Percentiles rank a stretch among this genome's conserved stretches.
phyloP scores from a whole-genome alignment of 257 asterid genomes.

The Solanum okadae region DNA sequence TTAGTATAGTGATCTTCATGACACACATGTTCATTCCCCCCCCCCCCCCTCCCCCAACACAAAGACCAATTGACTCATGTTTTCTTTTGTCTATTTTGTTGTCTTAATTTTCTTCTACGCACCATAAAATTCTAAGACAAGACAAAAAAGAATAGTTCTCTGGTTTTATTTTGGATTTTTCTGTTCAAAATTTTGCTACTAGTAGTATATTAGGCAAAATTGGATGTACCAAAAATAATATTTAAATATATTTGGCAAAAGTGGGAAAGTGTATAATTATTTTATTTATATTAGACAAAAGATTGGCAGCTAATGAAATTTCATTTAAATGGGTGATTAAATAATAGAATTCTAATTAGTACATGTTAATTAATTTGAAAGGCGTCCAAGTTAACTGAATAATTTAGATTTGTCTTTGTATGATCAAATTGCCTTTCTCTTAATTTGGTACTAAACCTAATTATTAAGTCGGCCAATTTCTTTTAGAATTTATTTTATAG shows the following conservation, averaged over 20 bases:
- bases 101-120: not conserved
- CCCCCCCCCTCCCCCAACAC: no score
- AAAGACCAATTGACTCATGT: not conserved
- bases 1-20: accelerated
- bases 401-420: not conserved
- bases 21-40: not conserved
- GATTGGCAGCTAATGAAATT: not conserved
- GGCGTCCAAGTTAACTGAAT: not conserved
- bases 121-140: not conserved
- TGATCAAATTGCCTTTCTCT: not conserved
- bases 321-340: not conserved
- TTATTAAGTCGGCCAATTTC: not conserved
- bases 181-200: not conserved
- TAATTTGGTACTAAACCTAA: not conserved
- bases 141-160: not conserved
- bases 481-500: not conserved
- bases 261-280: not conserved
- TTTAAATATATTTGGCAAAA: not conserved
- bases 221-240: not conserved
- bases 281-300: not conserved
- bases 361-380: not conserved
- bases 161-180: not conserved
- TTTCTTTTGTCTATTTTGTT: not conserved
- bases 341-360: not conserved
- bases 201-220: not conserved